Percentiles rank a stretch among this genome's conserved stretches.
phyloP scores from a whole-genome alignment of 169 alveolate genomes.

The Miamiensis avidus region DNA sequence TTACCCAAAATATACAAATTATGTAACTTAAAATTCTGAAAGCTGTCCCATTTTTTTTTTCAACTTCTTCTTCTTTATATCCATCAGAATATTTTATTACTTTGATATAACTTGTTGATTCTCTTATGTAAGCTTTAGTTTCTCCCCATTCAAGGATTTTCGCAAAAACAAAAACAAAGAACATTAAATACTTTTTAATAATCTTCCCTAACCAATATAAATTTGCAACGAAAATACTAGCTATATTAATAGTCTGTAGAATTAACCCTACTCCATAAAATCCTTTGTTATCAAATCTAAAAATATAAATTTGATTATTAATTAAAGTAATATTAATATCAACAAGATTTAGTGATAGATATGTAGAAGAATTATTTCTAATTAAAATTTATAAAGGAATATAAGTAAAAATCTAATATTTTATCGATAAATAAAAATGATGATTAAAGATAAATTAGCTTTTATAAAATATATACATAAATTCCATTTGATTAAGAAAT shows the following conservation, averaged over 20 bases:
- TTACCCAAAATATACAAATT: neutral
- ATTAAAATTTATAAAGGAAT: too few species aligned
- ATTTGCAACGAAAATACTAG: neutral
- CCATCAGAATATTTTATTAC: neutral
- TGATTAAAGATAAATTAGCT: too few species aligned
- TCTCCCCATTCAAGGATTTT: neutral
- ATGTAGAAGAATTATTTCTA: too few species aligned
- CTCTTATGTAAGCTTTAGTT: neutral
- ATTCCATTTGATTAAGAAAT: neutral
- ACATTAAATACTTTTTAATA: neutral
- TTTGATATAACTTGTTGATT: neutral
- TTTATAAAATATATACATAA: too few species aligned
- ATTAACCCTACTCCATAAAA: neutral
- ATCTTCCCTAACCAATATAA: neutral
- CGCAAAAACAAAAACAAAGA: neutral
- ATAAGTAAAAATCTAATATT: too few species aligned
- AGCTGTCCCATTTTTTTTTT: neutral
- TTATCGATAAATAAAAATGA: neutral
- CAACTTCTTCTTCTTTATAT: neutral
- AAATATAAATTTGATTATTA: too few species aligned
- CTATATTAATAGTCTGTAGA: neutral
- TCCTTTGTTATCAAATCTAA: neutral
- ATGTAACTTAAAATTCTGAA: neutral
- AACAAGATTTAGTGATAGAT: too few species aligned
- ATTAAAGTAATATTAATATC: neutral